Evolutionary conservation across 257 asterid species (phyloP).

Genomic region (Solanum dulcamara): DNA sequence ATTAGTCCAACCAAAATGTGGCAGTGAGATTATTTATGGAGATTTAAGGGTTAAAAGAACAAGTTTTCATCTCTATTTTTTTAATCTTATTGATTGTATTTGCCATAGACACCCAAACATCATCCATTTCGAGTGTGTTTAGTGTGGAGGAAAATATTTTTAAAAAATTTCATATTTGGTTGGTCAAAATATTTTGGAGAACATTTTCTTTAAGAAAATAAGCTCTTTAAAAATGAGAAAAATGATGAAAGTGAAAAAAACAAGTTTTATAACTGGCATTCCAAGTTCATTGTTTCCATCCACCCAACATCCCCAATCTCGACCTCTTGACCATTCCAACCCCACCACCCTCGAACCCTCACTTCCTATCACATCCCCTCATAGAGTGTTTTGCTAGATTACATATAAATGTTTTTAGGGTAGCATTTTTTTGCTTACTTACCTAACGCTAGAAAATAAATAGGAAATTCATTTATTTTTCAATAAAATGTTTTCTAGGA

Average conservation of each 20-base stretch:
- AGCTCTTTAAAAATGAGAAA: too few relatives aligned
- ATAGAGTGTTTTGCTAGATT: not conserved
- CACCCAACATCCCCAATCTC: not conserved
- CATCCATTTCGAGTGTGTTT: not conserved
- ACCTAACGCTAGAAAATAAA: not conserved
- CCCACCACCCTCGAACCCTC: not conserved
- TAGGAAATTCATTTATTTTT: too few relatives aligned
- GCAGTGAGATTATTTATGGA: not conserved
- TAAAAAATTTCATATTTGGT: not conserved
- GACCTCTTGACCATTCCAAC: not conserved
- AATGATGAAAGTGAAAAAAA: too few relatives aligned
- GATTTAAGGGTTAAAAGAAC: not conserved
- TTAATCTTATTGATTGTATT: not conserved
- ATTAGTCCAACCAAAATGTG: not conserved
- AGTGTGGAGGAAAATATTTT: not conserved
- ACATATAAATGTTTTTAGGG: not conserved
- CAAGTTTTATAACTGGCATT: not conserved
- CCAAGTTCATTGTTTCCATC: not conserved
- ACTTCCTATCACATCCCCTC: not conserved
- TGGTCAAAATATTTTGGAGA: not conserved
- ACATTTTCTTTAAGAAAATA: not conserved
- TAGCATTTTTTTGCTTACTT: not conserved
- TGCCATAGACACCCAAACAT: not conserved
- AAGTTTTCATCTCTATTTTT: not conserved
- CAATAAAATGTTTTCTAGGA: too few relatives aligned